A percentile compares a stretch with the other conserved stretches of the same genome.
These are phyloP conservation scores for Monilinia laxa DNA, from an alignment of 2,329 filamentous ascomycete genomes.

Conservation along the genomic window DNA sequence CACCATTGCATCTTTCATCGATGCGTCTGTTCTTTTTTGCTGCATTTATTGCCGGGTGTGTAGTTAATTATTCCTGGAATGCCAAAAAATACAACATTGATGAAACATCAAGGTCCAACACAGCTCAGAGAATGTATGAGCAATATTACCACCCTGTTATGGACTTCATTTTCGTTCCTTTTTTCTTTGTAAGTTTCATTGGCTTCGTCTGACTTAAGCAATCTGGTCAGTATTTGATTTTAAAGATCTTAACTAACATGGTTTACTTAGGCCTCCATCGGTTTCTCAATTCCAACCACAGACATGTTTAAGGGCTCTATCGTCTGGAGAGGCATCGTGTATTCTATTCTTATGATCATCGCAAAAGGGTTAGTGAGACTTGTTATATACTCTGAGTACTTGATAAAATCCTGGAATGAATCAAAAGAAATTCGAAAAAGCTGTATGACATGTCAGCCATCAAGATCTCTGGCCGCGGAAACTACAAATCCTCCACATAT, in stretches of 20 bases:
- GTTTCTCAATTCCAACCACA: slow-evolving; percentile 74
- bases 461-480: not conserved
- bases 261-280: slow-evolving; percentile 55
- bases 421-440: not conserved
- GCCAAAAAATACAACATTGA: slow-evolving; percentile 1
- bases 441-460: not conserved
- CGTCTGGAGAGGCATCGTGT: slow-evolving; percentile 72
- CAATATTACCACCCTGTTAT: slow-evolving; percentile 35
- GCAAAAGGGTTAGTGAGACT: slow-evolving; percentile 60
- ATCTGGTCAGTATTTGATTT: not conserved
- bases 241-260: not conserved
- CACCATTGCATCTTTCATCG: slow-evolving; percentile 44
- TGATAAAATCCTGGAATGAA: not conserved
- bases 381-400: slow-evolving; percentile 31
- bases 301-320: slow-evolving; percentile 63
- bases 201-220: not conserved
- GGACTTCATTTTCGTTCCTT: slow-evolving; percentile 52
- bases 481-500: slow-evolving; percentile 29
- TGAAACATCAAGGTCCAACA: slow-evolving; percentile 10
- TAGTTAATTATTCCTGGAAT: slow-evolving; percentile 48
- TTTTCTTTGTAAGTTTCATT: slow-evolving; percentile 57
- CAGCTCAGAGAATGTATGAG: slow-evolving; percentile 32
- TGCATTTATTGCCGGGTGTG: slow-evolving; percentile 51
- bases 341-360: slow-evolving; percentile 67
- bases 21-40: slow-evolving; percentile 51